Evolutionary conservation across 345 rosid genomes (phyloP).

Genomic region (Bruguiera sexangula): DNA sequence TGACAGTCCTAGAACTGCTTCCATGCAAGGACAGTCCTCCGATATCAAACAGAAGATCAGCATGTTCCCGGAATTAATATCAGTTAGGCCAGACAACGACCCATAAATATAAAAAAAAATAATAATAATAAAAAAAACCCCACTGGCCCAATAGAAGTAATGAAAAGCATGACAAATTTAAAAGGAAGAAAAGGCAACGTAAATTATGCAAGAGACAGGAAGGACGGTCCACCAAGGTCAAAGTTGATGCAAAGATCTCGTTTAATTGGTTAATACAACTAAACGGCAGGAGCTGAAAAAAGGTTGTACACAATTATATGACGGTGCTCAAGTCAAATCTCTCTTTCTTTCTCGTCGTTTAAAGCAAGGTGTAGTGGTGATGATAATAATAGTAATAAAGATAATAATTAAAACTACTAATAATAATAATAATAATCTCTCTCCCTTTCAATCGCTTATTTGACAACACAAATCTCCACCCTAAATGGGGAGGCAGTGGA

Average conservation of each 20-base stretch:
- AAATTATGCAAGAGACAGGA: slow-evolving; percentile 15
- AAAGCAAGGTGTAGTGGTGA: slow-evolving; percentile 7
- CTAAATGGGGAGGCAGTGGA: slow-evolving; percentile 26
- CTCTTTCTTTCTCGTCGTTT: slow-evolving; percentile 12
- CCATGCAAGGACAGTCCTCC: slow-evolving; percentile 7
- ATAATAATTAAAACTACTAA: too few relatives aligned
- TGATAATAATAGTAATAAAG: too few relatives aligned
- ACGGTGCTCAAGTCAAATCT: not conserved
- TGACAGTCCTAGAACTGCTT: not conserved
- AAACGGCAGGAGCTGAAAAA: slow-evolving; percentile 8
- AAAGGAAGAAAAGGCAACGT: not conserved
- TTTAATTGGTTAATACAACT: slow-evolving; percentile 3
- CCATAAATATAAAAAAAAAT: not conserved
- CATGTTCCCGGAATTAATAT: slow-evolving; percentile 16
- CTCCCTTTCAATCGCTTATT: slow-evolving; percentile 28
- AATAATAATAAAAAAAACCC: not conserved
- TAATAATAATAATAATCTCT: slow-evolving; percentile 7
- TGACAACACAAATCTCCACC: slow-evolving; percentile 31
- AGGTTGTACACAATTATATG: slow-evolving; percentile 1
- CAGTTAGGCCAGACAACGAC: slow-evolving; percentile 26
- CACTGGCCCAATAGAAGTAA: slow-evolving; percentile 32
- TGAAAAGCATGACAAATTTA: not conserved
- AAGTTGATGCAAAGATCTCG: slow-evolving; percentile 33
- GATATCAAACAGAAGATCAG: slow-evolving; percentile 18
- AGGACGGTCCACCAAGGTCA: slow-evolving; percentile 29